phyloP scores from a whole-genome alignment of 2,329 filamentous ascomycete species.

The Sphaerulina vaccinii region DNA sequence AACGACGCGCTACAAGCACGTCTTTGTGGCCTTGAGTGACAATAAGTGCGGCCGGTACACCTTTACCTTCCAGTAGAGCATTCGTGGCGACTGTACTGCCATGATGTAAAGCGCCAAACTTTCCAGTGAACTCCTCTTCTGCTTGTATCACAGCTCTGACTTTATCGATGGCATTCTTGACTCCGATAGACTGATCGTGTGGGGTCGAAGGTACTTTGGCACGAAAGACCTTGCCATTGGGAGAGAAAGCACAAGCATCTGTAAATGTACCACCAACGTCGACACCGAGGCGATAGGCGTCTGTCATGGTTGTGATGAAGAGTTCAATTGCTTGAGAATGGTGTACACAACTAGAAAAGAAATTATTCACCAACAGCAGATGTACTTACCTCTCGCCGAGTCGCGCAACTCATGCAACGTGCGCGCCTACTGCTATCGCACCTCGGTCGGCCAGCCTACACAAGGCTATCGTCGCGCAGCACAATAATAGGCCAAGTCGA shows the following conservation, averaged over 20 bases:
- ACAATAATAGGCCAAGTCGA: not conserved
- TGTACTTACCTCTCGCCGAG: not conserved
- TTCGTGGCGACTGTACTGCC: constrained; percentile 31
- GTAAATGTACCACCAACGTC: constrained; percentile 33
- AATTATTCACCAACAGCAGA: not conserved
- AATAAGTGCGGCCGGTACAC: constrained; percentile 30
- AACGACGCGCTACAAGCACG: constrained; percentile 29
- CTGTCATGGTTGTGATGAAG: constrained; percentile 17
- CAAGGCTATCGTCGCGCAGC: not conserved
- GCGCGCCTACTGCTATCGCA: not conserved
- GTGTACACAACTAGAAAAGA: not conserved
- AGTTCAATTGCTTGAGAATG: not conserved
- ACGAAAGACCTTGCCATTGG: constrained; percentile 28
- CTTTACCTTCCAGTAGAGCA: constrained; percentile 30
- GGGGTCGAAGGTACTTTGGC: constrained; percentile 31
- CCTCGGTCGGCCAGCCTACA: not conserved
- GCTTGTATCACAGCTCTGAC: constrained; percentile 26
- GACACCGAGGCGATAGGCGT: constrained; percentile 28
- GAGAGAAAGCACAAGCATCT: constrained; percentile 30
- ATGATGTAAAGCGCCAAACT: constrained; percentile 31
- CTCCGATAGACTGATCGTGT: constrained; percentile 31
- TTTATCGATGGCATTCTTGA: constrained; percentile 32
- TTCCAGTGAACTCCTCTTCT: constrained; percentile 29
- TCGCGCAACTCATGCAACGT: not conserved
- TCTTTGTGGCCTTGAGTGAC: constrained; percentile 33